Base-by-base conservation (phyloP, 306 rosid species). In the Vigna nakashimae region DNA sequence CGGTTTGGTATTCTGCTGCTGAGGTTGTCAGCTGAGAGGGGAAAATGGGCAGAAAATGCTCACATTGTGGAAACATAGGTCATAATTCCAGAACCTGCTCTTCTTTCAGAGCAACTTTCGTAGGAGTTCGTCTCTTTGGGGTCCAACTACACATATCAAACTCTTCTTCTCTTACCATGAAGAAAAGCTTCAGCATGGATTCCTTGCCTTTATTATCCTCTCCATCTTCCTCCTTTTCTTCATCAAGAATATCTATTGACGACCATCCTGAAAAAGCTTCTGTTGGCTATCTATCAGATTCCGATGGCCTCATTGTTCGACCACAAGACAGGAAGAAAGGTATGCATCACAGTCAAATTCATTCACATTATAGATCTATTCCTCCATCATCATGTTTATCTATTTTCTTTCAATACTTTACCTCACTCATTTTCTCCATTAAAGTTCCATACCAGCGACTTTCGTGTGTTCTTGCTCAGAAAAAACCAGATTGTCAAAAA, bases 61-160 rank as follows among this genome's bases (percentile, higher is more conserved):
- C 98, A 43, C 98, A 95, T 86, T 95, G 98, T 88, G 96, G 98
- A 69, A 91, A 89, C 80, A 84, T 89, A 57, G 98, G 98, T 34
- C 98, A 95, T 77, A 95, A 95, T 84, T 95, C 97, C 10, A 92
- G 98, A 62, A 95, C 98, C 10, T 95, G 98, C 79, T 64, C 94
- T 7, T 89, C 86, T 73, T 67, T 72, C 32, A 88, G 86, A 82
- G 75, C 55, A 4, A 70, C 69, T 75, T 66, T 38, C 59, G 81
- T 65, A 71, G 88, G 92, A 49, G 67, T 92, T 60, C 86, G 93
- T 65, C 97, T 95, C 48, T 95, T 95, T 17, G 98, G 98, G 1
- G 93, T 91, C 58, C 95, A 92, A 69, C 86, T 94, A 15, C 89
- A 85, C 28, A 15, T 18, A 40, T 42, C 71, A 16, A 32, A 2